These are phyloP conservation scores for Paramecium biaurelia DNA, from an alignment of 73 alveolate genomes.

Conservation along the genomic window DNA sequence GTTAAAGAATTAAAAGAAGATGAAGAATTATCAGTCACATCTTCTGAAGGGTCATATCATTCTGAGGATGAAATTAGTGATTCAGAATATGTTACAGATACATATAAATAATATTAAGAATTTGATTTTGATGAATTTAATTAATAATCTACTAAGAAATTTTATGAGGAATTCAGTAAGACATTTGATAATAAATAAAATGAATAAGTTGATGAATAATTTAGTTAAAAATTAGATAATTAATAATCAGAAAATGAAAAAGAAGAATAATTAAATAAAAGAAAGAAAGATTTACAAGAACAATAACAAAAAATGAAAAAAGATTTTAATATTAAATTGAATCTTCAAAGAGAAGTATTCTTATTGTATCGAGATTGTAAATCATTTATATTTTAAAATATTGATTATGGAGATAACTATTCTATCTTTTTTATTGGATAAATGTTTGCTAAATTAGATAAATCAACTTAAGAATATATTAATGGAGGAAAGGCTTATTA, in stretches of 20 bases:
- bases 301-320: not conserved
- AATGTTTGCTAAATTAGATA: not conserved
- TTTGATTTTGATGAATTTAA: not conserved
- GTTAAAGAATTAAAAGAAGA: not conserved
- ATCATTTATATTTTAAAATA: not conserved
- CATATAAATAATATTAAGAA: not conserved
- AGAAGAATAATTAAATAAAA: not conserved
- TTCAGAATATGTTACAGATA: not conserved
- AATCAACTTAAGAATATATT: constrained; percentile 9
- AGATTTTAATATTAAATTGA: constrained; percentile 10
- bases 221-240: not conserved
- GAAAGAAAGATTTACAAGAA: not conserved
- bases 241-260: too few relatives aligned
- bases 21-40: not conserved
- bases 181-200: not conserved
- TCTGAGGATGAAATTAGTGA: constrained; percentile 29
- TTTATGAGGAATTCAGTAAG: not conserved
- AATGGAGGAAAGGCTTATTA: constrained; percentile 5
- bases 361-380: not conserved
- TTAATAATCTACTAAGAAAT: not conserved
- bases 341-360: constrained; percentile 20
- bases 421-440: constrained; percentile 12
- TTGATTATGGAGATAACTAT: constrained; percentile 48
- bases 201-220: not conserved
- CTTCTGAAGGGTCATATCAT: constrained; percentile 34